Evolutionary conservation across 768 basidiomycete genomes (phyloP), one percentile per base, ranked within the genome.

Genomic region (Gautieria morchelliformis): DNA sequence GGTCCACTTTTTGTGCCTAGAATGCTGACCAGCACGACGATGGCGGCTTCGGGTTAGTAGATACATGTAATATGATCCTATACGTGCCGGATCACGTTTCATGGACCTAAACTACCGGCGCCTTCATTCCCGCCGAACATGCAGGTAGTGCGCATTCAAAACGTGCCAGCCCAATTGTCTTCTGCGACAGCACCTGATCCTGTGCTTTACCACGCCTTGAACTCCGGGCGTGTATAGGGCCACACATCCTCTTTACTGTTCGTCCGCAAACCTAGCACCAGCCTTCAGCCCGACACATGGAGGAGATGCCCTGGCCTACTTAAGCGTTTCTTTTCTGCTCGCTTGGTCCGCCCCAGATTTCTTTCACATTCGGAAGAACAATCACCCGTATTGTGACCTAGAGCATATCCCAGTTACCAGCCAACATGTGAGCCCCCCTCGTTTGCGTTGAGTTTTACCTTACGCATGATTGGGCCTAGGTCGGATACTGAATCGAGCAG

Each of bases 221-320:
- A 52, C 6, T 8, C 14, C 20, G 32, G 32, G 12, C 51, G 3
- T 9, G 33, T 37, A 19, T 19, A 5, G 32, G 35, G 33, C 51
- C 22, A 32, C 20, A 22, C 20, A 22, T 32, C 51, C 51, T 39
- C 51, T 52, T 52, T 49, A 49, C 42, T 17, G 17, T 27, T 49
- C 19, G 46, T 49, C 24, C 12, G 7, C 48, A 8, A 49, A 12
- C 32, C 22, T 33, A 33, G 24, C 12, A 35, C 6, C 32, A 22
- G 9, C 51, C 32, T 32, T 15, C 35, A 19, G 20, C 51, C 51
- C 51, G 51, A 20, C 51, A 19, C 51, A 52, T 52, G 51, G 51
- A 52, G n/a, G n/a, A 52, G 51, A 5, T 14, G 51, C 51, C 32
- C 51, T 52, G 7, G 19, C 51, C 33, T 52, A 52, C 51, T 52